Conservation (phyloP, 2,329 filamentous ascomycete genomes). For the Graphilbum sp. region DNA sequence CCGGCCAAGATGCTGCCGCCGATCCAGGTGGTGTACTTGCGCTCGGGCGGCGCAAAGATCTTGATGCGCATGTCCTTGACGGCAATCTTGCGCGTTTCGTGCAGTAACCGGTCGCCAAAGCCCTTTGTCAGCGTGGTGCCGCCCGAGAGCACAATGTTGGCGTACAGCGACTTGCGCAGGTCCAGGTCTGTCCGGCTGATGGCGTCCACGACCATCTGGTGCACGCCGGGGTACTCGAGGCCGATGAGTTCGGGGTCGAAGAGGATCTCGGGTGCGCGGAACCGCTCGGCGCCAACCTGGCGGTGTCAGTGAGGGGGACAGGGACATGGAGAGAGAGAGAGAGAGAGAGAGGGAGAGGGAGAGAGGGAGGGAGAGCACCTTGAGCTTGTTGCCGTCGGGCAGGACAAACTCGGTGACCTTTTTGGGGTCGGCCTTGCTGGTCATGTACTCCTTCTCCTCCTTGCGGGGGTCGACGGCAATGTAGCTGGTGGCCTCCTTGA, state of each 20-base stretch:
- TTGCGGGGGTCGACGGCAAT: conserved; percentile 79
- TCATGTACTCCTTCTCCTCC: conserved; percentile 92
- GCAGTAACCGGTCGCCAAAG: conserved; percentile 81
- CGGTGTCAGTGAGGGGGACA: neutral
- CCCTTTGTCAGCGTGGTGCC: conserved; percentile 94
- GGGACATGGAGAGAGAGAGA: conserved; percentile 1
- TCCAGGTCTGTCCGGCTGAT: conserved; percentile 94
- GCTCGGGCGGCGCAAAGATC: conserved; percentile 93
- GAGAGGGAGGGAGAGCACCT: conserved; percentile 34
- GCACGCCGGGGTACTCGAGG: conserved; percentile 88
- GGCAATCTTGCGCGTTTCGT: conserved; percentile 81
- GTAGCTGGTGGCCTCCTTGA: conserved; percentile 91
- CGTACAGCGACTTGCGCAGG: conserved; percentile 81
- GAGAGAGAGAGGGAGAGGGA: too few relatives aligned
- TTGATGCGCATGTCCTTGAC: conserved; percentile 99
- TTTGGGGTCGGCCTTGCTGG: conserved; percentile 57
- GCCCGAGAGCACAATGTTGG: conserved; percentile 93
- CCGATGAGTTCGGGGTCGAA: conserved; percentile 97
- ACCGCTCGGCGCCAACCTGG: conserved; percentile 81
- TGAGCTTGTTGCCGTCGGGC: conserved; percentile 85
- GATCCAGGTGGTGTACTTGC: conserved; percentile 99
- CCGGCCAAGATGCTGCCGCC: conserved; percentile 94
- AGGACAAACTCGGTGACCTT: conserved; percentile 78
- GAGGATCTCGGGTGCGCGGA: conserved; percentile 89
- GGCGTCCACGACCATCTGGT: conserved; percentile 93